A percentile compares a stretch with the other conserved stretches of the same genome.
phyloP scores from a whole-genome alignment of 2,329 filamentous ascomycete species.

The Ophiocordyceps polyrhachis-furcata region DNA sequence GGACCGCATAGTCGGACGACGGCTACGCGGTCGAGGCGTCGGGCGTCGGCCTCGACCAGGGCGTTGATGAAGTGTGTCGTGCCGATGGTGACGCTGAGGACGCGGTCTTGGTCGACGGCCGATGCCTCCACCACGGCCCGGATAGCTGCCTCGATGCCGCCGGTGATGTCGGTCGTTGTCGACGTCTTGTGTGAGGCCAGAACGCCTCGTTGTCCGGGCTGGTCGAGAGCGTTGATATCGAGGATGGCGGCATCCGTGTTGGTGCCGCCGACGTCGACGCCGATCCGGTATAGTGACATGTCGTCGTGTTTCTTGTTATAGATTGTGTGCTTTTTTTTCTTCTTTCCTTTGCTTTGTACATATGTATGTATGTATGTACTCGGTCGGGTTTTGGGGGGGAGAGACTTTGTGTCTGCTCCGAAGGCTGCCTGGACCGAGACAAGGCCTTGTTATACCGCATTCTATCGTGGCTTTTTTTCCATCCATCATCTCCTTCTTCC shows the following conservation, averaged over 20 bases:
- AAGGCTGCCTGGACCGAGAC: background rate
- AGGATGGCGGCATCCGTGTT: conserved; percentile 26
- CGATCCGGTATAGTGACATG: conserved; percentile 24
- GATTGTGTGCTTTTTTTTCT: too few species aligned
- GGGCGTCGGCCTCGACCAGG: conserved; percentile 24
- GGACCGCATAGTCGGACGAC: conserved; percentile 26
- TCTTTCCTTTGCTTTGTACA: background rate
- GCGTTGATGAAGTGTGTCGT: conserved; percentile 32
- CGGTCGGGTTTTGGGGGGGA: too few species aligned
- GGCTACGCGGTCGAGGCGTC: conserved; percentile 23
- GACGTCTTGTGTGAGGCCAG: conserved; percentile 28
- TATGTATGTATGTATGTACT: background rate
- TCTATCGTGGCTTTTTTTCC: background rate
- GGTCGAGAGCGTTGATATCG: conserved; percentile 17
- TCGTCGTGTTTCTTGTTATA: background rate
- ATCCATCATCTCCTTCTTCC: background rate
- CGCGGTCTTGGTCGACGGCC: conserved; percentile 15
- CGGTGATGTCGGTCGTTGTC: conserved; percentile 30
- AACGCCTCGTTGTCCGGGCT: conserved; percentile 17
- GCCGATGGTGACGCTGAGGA: conserved; percentile 29
- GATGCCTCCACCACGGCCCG: conserved; percentile 20
- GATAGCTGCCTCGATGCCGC: conserved; percentile 28
- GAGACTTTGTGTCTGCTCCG: too few species aligned
- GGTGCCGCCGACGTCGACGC: conserved; percentile 21
- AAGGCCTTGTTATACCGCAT: background rate